These are phyloP conservation scores for Tolypocladium cylindrosporum DNA, from an alignment of 2,329 filamentous ascomycete species.

Conservation along the genomic window DNA sequence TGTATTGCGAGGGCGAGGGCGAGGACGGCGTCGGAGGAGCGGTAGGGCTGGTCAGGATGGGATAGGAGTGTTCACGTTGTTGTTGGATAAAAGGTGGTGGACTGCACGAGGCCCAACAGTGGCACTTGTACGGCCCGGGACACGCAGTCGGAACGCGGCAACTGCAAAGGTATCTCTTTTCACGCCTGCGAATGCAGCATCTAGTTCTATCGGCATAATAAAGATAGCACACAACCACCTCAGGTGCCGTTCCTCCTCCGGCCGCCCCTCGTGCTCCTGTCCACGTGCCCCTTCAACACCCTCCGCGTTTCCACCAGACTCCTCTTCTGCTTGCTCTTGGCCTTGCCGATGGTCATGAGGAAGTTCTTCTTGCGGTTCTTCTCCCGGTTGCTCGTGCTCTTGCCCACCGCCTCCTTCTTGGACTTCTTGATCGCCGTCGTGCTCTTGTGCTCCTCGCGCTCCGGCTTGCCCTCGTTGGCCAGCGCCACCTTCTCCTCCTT, in stretches of 20 bases:
- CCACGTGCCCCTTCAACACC: slow-evolving; percentile 70
- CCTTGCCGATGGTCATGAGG: slow-evolving; percentile 94
- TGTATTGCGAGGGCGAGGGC: not conserved
- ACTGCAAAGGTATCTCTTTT: not conserved
- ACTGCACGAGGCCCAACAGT: no score
- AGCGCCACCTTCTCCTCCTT: slow-evolving; percentile 83
- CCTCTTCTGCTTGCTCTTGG: slow-evolving; percentile 89
- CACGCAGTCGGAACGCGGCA: not conserved
- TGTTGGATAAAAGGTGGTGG: no score
- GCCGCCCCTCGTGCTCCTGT: slow-evolving; percentile 75
- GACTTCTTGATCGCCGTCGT: slow-evolving; percentile 76
- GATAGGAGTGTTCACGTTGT: no score
- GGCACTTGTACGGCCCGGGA: no score
- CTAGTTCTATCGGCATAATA: not conserved
- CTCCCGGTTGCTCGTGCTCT: slow-evolving; percentile 95
- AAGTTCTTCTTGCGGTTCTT: slow-evolving; percentile 98
- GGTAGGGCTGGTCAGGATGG: no score
- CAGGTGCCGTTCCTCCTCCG: slow-evolving; percentile 58
- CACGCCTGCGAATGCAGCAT: not conserved
- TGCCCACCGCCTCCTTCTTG: slow-evolving; percentile 80
- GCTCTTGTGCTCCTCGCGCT: slow-evolving; percentile 71
- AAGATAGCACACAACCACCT: not conserved
- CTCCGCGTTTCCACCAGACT: slow-evolving; percentile 80
- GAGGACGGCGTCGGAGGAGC: not conserved
- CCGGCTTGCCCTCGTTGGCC: slow-evolving; percentile 72